Conservation (phyloP, 495 filamentous ascomycete species). For the Tuber brumale region DNA sequence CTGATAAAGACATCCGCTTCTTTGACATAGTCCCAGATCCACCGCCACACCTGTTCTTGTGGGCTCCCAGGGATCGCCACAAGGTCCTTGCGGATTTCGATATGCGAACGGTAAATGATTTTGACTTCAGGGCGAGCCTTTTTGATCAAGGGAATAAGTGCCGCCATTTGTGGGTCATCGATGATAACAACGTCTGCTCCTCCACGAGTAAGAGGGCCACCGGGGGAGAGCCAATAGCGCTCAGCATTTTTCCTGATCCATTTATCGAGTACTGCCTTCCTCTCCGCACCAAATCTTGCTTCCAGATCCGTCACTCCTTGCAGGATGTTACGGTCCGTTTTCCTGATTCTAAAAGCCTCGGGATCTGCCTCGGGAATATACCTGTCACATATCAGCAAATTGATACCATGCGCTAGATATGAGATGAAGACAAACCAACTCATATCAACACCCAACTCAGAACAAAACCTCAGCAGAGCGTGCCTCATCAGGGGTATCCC, state of each 20-base stretch:
- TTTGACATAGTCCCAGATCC: constrained; percentile 66
- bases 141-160: constrained; percentile 71
- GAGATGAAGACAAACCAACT: no score
- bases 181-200: constrained; percentile 73
- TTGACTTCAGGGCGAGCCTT: constrained; percentile 62
- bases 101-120: constrained; percentile 75
- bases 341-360: constrained; percentile 77
- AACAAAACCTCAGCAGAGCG: constrained; percentile 68
- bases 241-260: constrained; percentile 73
- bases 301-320: constrained; percentile 66
- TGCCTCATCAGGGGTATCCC: constrained; percentile 86
- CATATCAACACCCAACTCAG: constrained; percentile 61
- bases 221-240: no score
- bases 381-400: no score
- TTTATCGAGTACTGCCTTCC: constrained; percentile 49
- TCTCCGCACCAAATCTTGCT: constrained; percentile 59
- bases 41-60: constrained; percentile 70
- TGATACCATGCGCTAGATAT: constrained; percentile 41
- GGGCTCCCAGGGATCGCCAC: constrained; percentile 62
- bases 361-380: constrained; percentile 78
- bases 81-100: constrained; percentile 74
- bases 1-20: constrained; percentile 73
- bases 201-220: constrained; percentile 65
- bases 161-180: constrained; percentile 86
- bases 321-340: constrained; percentile 86